phyloP scores from a whole-genome alignment of 768 basidiomycete genomes.

The Leccinum barrowsii region DNA sequence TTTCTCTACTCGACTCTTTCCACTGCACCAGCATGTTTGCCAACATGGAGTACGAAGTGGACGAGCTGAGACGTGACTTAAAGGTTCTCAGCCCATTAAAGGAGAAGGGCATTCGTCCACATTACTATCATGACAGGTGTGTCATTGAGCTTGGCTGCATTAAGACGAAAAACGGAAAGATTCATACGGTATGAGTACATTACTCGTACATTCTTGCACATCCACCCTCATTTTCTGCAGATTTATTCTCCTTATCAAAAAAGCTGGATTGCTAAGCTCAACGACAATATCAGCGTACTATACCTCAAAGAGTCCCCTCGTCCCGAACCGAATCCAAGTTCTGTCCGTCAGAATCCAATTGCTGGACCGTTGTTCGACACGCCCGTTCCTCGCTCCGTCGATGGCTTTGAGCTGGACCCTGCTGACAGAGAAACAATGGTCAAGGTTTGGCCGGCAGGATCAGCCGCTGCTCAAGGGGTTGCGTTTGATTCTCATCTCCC shows the following conservation, averaged over 20 bases:
- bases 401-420: constrained; percentile 64
- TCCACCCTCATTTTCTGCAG: constrained; percentile 30
- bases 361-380: constrained; percentile 56
- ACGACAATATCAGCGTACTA: constrained; percentile 39
- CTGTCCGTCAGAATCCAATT: constrained; percentile 42
- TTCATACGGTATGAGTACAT: constrained; percentile 53
- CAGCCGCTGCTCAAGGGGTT: constrained; percentile 62
- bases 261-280: constrained; percentile 58
- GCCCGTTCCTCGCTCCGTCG: constrained; percentile 53
- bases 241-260: constrained; percentile 75
- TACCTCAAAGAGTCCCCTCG: constrained; percentile 51
- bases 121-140: constrained; percentile 73
- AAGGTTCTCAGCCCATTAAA: constrained; percentile 53
- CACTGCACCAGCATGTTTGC: constrained; percentile 60
- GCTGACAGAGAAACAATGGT: constrained; percentile 58
- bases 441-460: constrained; percentile 77
- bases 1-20: constrained; percentile 49
- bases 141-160: constrained; percentile 75
- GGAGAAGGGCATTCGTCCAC: constrained; percentile 48
- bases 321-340: constrained; percentile 51
- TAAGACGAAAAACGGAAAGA: constrained; percentile 60
- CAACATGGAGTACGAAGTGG: constrained; percentile 90
- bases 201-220: not conserved
- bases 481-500: not conserved
- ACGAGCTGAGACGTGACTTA: constrained; percentile 81